Percentiles rank a stretch among this genome's conserved stretches.
Conservation (phyloP, 106 monocot species). For the Gastrodia elata region DNA sequence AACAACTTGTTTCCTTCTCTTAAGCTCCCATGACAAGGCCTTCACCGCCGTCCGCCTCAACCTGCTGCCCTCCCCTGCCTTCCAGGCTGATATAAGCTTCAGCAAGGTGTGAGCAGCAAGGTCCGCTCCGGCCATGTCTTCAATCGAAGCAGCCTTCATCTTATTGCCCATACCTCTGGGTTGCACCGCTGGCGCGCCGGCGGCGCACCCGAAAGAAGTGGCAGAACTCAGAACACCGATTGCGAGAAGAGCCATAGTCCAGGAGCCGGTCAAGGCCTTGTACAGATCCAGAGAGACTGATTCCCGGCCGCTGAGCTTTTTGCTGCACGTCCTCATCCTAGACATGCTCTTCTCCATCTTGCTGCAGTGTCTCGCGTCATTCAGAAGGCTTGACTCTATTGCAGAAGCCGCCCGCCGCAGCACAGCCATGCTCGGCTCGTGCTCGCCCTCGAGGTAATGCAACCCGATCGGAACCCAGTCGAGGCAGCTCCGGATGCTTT, state of each 20-base stretch:
- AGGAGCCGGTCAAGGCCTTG: neutral
- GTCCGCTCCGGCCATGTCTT: neutral
- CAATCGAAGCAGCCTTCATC: neutral
- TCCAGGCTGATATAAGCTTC: neutral
- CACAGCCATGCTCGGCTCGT: neutral
- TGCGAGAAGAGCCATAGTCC: neutral
- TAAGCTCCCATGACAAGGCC: neutral
- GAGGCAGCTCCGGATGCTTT: neutral
- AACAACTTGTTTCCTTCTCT: neutral
- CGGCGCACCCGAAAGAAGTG: neutral
- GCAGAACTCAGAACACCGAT: neutral
- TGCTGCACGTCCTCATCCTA: neutral
- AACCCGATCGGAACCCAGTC: neutral
- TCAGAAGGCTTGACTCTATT: neutral
- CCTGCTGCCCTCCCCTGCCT: too few relatives aligned
- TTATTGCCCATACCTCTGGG: neutral
- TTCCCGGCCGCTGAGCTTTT: neutral
- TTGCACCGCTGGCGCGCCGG: neutral
- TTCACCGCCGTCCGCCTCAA: neutral
- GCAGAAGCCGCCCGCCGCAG: neutral
- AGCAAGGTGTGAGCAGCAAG: neutral
- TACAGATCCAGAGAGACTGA: neutral
- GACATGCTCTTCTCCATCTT: neutral
- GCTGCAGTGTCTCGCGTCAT: neutral
- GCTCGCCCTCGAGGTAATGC: slow-evolving; percentile 1